Conservation (phyloP, 225 moss, liverwort and hornwort species). For the Thuidium tamariscinum region DNA sequence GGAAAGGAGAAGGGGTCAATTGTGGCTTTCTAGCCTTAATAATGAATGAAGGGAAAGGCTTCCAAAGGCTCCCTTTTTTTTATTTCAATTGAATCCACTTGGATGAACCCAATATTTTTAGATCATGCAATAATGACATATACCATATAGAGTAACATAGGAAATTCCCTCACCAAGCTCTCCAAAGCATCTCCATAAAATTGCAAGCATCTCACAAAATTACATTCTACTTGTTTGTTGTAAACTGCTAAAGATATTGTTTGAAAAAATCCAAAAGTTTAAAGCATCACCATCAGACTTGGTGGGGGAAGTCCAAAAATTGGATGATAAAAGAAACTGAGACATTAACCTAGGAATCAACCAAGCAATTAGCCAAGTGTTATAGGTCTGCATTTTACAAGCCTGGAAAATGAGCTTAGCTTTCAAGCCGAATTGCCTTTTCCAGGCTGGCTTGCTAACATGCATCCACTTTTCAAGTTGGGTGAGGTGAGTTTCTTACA, state of each 20-base stretch:
- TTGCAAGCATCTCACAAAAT: too few relatives aligned
- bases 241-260: not conserved
- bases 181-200: not conserved
- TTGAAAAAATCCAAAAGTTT: not conserved
- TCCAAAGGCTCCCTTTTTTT: not conserved
- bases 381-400: too few relatives aligned
- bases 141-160: too few relatives aligned
- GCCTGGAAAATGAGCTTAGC: not conserved
- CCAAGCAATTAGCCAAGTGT: not conserved
- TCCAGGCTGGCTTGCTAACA: not conserved
- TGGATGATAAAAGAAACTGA: not conserved
- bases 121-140: too few relatives aligned
- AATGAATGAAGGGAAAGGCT: accelerated
- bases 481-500: not conserved
- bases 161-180: not conserved
- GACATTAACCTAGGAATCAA: not conserved
- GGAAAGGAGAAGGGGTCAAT: not conserved
- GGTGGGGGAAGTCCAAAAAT: too few relatives aligned
- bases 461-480: not conserved
- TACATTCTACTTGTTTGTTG: not conserved
- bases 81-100: not conserved
- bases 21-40: accelerated
- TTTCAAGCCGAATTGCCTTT: not conserved
- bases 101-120: not conserved
- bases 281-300: accelerated